Base-by-base conservation (phyloP, 352 stramenopile genomes). In the Aphanomyces stellatus region DNA sequence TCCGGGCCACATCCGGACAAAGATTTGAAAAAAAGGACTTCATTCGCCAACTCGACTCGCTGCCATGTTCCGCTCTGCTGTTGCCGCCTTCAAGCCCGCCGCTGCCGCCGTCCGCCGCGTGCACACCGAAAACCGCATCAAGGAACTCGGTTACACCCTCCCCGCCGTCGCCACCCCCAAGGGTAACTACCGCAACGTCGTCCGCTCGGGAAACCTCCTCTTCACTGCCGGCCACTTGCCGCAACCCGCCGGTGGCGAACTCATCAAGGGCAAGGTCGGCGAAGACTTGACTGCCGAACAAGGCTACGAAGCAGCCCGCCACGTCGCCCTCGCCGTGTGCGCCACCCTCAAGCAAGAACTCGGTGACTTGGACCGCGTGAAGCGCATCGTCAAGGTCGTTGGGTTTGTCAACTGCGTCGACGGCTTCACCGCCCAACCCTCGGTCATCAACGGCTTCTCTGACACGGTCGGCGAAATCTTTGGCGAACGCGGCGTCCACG, bases 401-500 rank as follows among this genome's bases (percentile, higher is more conserved):
- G 95, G 95, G 65, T 98, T 99, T 74, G 95, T 99, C 43, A 97
- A 98, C 76, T 98, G 91, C 71, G 79, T 95, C 22, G 88, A 97
- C 61, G 88, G 88, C 69, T 98, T 98, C 76, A 78, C 80, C 22
- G 80, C 84, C 57, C 94, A 98, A 78, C 92, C 95, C 2, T 73
- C 77, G 17, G 95, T 99, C 6, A 93, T 99, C 72, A 98, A 99
- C 85, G 96, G 96, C 65, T 91, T 88, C 43, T 98, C 88, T 4
- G 94, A 99, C 80, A 82, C 98, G 4, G 88, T 93, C 62, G 77
- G 77, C 60, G 90, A 97, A 73, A 87, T 97, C 25, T 96, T 98
- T 71, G 82, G 85, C 37, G 81, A 95, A 61, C 93, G 92, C 72
- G 90, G 90, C 46, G 77, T 90, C 42, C 90, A 97, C 72, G 88